Conservation (phyloP, 176 grass and related monocot species). For the Ensete glaucum region DNA sequence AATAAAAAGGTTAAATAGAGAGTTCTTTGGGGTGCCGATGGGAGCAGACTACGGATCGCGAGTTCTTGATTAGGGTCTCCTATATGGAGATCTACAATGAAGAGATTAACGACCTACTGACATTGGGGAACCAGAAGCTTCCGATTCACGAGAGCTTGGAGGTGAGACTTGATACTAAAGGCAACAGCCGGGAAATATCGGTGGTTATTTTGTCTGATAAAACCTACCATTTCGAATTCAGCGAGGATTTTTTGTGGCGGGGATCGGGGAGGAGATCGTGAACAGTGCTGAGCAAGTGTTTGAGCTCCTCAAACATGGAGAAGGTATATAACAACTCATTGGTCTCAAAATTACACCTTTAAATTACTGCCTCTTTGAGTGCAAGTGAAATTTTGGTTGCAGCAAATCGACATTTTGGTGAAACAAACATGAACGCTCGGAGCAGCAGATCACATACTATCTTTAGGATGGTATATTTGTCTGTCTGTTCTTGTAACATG, state of each 20-base stretch:
- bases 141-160: conserved; percentile 78
- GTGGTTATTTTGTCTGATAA: not conserved
- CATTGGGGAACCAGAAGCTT: conserved; percentile 52
- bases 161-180: conserved; percentile 22
- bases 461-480: conserved; percentile 82
- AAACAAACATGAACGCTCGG: conserved; percentile 83
- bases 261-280: conserved; percentile 73
- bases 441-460: conserved; percentile 89
- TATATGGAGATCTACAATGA: conserved; percentile 99
- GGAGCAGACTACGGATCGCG: conserved; percentile 42
- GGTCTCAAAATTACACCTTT: not conserved
- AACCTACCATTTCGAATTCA: conserved; percentile 4
- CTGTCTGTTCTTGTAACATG: conserved; percentile 13
- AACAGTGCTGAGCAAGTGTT: conserved; percentile 73
- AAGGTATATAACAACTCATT: conserved; percentile 31
- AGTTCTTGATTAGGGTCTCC: conserved; percentile 85
- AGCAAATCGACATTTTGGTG: conserved; percentile 94
- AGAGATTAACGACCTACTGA: conserved; percentile 83
- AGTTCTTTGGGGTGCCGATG: not conserved
- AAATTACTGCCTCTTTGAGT: not conserved
- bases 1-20: too few species aligned
- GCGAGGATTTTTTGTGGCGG: conserved; percentile 77
- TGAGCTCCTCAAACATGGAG: conserved; percentile 67
- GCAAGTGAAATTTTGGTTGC: conserved; percentile 1
- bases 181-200: not conserved